Percentiles rank a stretch among this genome's conserved stretches.
Evolutionary conservation across 1,284 basidiomycete genomes (phyloP).

Genomic region (Mycosarcoma mackinlayi): DNA sequence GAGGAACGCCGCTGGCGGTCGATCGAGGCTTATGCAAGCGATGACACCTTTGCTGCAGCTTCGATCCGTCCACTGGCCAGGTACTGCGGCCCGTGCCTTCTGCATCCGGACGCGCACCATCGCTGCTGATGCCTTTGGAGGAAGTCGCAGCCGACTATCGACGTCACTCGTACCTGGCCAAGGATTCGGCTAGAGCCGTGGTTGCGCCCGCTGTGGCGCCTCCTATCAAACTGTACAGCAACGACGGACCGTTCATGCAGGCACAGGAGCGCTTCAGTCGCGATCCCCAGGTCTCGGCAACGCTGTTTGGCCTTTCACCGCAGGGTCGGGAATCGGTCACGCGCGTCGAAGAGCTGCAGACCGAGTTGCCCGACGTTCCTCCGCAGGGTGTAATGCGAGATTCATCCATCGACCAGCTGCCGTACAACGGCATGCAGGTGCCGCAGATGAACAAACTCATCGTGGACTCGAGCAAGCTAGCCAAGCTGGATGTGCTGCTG

Average conservation of each 20-base stretch:
- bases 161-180: conserved; percentile 81
- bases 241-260: conserved; percentile 83
- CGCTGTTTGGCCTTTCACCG: conserved; percentile 86
- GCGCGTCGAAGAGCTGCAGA: conserved; percentile 73
- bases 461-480: conserved; percentile 96
- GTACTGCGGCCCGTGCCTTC: conserved; percentile 66
- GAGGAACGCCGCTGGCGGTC: conserved; percentile 44
- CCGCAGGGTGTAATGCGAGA: conserved; percentile 77
- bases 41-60: conserved; percentile 74
- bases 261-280: conserved; percentile 73
- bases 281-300: conserved; percentile 77
- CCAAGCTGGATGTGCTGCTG: conserved; percentile 85
- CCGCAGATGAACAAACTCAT: conserved; percentile 96
- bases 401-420: conserved; percentile 81
- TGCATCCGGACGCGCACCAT: conserved; percentile 55
- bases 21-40: conserved; percentile 70
- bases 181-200: conserved; percentile 82
- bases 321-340: conserved; percentile 76
- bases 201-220: conserved; percentile 86
- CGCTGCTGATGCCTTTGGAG: conserved; percentile 73
- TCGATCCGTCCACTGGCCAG: conserved; percentile 67
- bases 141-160: conserved; percentile 77
- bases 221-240: conserved; percentile 79
- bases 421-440: conserved; percentile 86
- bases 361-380: conserved; percentile 75